Percentiles rank a stretch among this genome's conserved stretches.
Conservation (phyloP, 208 protist species). For the Crithidia bombi region DNA sequence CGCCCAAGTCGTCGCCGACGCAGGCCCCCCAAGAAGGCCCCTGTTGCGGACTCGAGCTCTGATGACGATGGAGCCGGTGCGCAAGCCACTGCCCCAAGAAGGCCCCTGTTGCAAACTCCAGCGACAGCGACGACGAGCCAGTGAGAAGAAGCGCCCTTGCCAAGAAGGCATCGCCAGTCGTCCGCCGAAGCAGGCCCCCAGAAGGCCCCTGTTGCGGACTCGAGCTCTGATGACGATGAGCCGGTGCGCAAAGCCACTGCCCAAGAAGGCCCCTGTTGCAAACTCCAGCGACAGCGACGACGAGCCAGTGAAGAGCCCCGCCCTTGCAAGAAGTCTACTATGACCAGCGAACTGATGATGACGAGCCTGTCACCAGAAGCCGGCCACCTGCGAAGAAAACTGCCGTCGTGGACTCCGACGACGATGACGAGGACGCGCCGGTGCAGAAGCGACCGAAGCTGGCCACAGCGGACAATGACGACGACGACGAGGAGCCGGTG, state of each 20-base stretch:
- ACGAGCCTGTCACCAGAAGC: too few relatives aligned
- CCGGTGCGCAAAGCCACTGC: conserved; percentile 36
- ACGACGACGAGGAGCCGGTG: conserved; percentile 41
- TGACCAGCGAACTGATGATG: too few relatives aligned
- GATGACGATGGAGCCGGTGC: conserved; percentile 55
- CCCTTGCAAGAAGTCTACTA: conserved; percentile 39
- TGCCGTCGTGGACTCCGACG: conserved; percentile 32
- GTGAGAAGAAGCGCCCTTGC: too few relatives aligned
- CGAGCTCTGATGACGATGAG: conserved; percentile 33
- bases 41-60: conserved; percentile 35
- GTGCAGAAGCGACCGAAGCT: conserved; percentile 27
- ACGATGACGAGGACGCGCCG: conserved; percentile 25
- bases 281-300: conserved; percentile 47
- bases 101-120: conserved; percentile 24
- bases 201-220: conserved; percentile 34
- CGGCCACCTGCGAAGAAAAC: conserved; percentile 24
- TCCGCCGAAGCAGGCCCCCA: conserved; percentile 9
- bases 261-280: conserved; percentile 41
- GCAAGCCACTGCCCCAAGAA: conserved; percentile 49
- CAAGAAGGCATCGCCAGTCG: conserved; percentile 1
- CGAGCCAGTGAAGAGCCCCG: conserved; percentile 42
- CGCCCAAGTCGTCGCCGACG: conserved; percentile 49
- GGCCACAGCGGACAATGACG: conserved; percentile 9
- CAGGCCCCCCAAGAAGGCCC: conserved; percentile 37
- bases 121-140: conserved; percentile 43